Conservation (phyloP, 805 yeast genomes). For the Phaffomyces antillensis region DNA sequence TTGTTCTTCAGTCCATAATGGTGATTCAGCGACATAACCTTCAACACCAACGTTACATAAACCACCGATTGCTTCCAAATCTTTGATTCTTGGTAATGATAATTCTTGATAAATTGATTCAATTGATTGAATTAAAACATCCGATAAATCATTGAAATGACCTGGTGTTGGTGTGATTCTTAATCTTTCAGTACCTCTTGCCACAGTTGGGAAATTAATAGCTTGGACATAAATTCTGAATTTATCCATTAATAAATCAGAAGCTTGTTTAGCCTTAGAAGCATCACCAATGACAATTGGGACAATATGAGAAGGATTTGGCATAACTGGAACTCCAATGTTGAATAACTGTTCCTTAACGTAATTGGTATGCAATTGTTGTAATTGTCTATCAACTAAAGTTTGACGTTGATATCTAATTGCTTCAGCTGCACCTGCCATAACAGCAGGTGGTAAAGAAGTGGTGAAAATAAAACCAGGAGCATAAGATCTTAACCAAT, state of each 20-base stretch:
- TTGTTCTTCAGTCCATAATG: constrained; percentile 86
- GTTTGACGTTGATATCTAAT: constrained; percentile 77
- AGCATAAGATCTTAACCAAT: constrained; percentile 93
- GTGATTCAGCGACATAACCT: constrained; percentile 40
- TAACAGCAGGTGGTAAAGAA: constrained; percentile 91
- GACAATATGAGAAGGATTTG: constrained; percentile 95
- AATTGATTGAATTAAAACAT: constrained; percentile 68
- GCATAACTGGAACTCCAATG: constrained; percentile 89
- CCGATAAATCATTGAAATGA: constrained; percentile 70
- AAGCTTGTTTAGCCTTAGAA: constrained; percentile 81
- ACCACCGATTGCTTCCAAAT: constrained; percentile 82
- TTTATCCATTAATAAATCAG: constrained; percentile 78
- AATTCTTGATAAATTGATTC: constrained; percentile 75
- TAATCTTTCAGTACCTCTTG: constrained; percentile 91
- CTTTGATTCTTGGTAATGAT: constrained; percentile 63
- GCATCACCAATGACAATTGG: constrained; percentile 96
- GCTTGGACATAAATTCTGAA: constrained; percentile 95
- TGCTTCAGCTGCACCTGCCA: constrained; percentile 92
- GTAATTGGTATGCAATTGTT: constrained; percentile 79
- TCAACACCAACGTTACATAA: constrained; percentile 79
- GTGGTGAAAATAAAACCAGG: constrained; percentile 98
- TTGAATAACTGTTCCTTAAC: constrained; percentile 65
- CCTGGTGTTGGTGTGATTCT: constrained; percentile 99
- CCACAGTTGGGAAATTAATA: constrained; percentile 96
- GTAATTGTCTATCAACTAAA: constrained; percentile 69